A percentile compares a stretch with the other conserved stretches of the same genome.
These are phyloP conservation scores for Cladorrhinum sp. DNA, from an alignment of 2,329 filamentous ascomycete genomes.

Conservation along the genomic window DNA sequence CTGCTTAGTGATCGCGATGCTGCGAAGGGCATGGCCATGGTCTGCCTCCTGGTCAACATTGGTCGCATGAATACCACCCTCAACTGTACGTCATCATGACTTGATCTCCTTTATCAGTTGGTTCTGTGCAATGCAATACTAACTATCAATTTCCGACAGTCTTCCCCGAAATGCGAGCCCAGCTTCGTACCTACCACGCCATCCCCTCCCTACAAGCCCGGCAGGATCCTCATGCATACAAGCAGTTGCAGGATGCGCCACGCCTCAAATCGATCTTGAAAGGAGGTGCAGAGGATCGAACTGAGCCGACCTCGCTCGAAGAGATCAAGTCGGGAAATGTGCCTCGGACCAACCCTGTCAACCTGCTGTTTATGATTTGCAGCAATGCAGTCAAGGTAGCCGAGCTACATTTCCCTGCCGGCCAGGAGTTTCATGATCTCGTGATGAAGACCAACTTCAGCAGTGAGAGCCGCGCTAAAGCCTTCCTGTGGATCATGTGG, in stretches of 20 bases:
- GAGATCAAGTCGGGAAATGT: conserved; percentile 68
- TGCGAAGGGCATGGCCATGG: conserved; percentile 98
- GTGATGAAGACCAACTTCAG: conserved; percentile 86
- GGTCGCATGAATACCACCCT: conserved; percentile 98
- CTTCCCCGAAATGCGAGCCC: conserved; percentile 98
- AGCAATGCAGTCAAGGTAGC: conserved; percentile 88
- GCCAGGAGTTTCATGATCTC: conserved; percentile 90
- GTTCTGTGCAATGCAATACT: conserved; percentile 15
- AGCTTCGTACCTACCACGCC: conserved; percentile 94
- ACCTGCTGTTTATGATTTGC: conserved; percentile 92
- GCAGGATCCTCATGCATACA: conserved; percentile 94
- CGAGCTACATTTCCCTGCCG: conserved; percentile 82
- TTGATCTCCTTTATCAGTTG: not conserved
- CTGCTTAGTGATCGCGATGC: conserved; percentile 86
- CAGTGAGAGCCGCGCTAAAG: conserved; percentile 77
- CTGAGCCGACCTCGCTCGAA: conserved; percentile 79
- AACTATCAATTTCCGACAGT: conserved; percentile 53
- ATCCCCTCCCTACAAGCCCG: conserved; percentile 94
- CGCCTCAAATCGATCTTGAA: conserved; percentile 96
- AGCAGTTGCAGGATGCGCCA: conserved; percentile 94
- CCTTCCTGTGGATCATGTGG: conserved; percentile 98
- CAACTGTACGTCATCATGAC: conserved; percentile 66
- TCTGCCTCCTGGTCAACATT: conserved; percentile 94
- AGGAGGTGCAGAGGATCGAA: conserved; percentile 84
- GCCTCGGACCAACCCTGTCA: conserved; percentile 89